phyloP scores from a whole-genome alignment of 2,329 filamentous ascomycete genomes.

The Tolypocladium endophyticum region DNA sequence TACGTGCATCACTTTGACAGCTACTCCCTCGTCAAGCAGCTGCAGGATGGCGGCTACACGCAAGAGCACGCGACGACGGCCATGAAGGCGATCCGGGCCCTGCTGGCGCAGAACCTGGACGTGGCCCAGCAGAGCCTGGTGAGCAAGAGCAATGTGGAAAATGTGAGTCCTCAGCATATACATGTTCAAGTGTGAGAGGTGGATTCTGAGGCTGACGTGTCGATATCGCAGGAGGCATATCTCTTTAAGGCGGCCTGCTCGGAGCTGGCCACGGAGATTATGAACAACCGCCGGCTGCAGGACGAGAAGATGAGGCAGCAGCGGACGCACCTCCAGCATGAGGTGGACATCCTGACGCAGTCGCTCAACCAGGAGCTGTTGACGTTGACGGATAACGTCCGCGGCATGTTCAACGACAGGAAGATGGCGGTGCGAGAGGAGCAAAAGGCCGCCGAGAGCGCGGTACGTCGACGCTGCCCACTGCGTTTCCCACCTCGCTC shows the following conservation, averaged over 20 bases:
- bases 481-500: neutral
- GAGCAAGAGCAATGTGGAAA: conserved; percentile 87
- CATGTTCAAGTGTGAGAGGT: neutral
- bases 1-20: conserved; percentile 97
- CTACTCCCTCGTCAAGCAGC: conserved; percentile 75
- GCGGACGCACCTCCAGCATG: conserved; percentile 78
- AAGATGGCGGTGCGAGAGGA: conserved; percentile 87
- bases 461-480: conserved; percentile 36
- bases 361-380: conserved; percentile 72
- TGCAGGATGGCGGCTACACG: conserved; percentile 64
- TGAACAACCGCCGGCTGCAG: conserved; percentile 62
- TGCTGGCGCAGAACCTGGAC: conserved; percentile 70
- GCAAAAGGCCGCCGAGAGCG: conserved; percentile 73
- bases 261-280: conserved; percentile 80
- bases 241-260: conserved; percentile 90
- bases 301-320: conserved; percentile 77
- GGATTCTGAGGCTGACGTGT: neutral
- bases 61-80: conserved; percentile 66
- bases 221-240: conserved; percentile 57
- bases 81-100: conserved; percentile 82
- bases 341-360: conserved; percentile 87
- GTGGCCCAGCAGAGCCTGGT: conserved; percentile 72
- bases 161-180: conserved; percentile 27
- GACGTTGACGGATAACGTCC: conserved; percentile 79
- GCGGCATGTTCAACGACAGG: conserved; percentile 91